A percentile compares a stretch with the other conserved stretches of the same genome.
Evolutionary conservation across 2,329 filamentous ascomycete genomes (phyloP).

Genomic region (Fusarium sp.): DNA sequence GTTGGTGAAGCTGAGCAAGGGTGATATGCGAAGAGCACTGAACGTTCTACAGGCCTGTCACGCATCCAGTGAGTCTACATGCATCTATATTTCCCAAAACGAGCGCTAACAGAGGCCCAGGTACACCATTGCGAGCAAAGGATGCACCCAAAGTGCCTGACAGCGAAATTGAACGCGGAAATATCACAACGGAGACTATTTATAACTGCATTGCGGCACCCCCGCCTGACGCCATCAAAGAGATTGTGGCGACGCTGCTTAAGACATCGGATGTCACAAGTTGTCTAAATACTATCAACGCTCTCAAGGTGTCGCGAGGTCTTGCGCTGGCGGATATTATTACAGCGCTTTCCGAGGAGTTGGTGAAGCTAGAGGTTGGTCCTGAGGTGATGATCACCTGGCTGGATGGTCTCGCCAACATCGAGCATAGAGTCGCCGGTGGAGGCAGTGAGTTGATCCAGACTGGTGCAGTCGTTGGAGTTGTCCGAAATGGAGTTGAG

Average conservation of each 20-base stretch:
- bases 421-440: conserved; percentile 89
- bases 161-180: conserved; percentile 76
- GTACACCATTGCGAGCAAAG: conserved; percentile 72
- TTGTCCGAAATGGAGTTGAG: conserved; percentile 87
- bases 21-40: conserved; percentile 93
- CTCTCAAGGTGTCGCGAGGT: conserved; percentile 85
- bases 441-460: conserved; percentile 89
- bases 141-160: conserved; percentile 68
- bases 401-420: conserved; percentile 89
- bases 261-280: conserved; percentile 87
- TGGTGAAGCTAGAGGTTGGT: conserved; percentile 83
- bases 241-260: conserved; percentile 85
- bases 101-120: conserved; percentile 49
- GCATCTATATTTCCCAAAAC: background rate
- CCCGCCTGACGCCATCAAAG: conserved; percentile 85
- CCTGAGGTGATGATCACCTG: conserved; percentile 89
- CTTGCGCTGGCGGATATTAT: conserved; percentile 94
- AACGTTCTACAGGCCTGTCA: conserved; percentile 98
- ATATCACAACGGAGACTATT: conserved; percentile 88
- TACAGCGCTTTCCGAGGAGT: conserved; percentile 83
- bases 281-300: conserved; percentile 87
- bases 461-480: conserved; percentile 91
- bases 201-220: conserved; percentile 98
- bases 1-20: conserved; percentile 87
- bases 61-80: conserved; percentile 75